Conservation (phyloP, 163 green algal genomes). For the Scenedesmus sp. region DNA sequence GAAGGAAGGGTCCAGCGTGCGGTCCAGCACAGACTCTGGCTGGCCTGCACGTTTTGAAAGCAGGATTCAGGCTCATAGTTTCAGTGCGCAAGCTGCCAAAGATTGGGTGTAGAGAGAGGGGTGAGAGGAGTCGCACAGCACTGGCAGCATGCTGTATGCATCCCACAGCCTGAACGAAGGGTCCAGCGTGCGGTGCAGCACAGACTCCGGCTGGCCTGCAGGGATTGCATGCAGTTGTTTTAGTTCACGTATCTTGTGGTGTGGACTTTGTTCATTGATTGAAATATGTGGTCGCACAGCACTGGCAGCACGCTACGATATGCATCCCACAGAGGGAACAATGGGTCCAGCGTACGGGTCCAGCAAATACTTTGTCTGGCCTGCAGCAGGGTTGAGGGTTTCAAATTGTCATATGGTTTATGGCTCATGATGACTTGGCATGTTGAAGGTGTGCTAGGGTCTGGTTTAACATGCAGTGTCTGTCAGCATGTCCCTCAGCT, state of each 20-base stretch:
- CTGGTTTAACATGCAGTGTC: no score
- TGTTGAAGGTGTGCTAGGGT: no score
- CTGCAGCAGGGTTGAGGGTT: no score
- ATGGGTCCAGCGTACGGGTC: neutral
- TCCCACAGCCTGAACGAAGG: conserved; percentile 49
- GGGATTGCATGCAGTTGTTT: neutral
- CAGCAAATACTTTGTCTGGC: neutral
- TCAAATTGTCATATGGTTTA: no score
- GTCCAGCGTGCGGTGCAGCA: conserved; percentile 34
- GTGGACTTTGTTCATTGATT: neutral
- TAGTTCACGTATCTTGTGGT: neutral
- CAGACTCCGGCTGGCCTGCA: conserved; percentile 42
- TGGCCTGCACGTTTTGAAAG: no score
- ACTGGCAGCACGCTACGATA: conserved; percentile 46
- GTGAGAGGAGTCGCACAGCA: conserved; percentile 34
- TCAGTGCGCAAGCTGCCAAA: no score
- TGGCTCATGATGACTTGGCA: no score
- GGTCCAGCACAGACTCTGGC: neutral
- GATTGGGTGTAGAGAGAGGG: no score
- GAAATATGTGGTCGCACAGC: conserved; percentile 22
- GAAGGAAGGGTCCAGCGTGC: conserved; percentile 6
- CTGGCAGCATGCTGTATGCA: conserved; percentile 49
- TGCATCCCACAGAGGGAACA: conserved; percentile 43
- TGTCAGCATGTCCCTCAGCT: no score
- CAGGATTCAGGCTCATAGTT: no score